A percentile compares a stretch with the other conserved stretches of the same genome.
These are phyloP conservation scores for Rhizophora mangle DNA, from an alignment of 345 rosid genomes.

Conservation along the genomic window DNA sequence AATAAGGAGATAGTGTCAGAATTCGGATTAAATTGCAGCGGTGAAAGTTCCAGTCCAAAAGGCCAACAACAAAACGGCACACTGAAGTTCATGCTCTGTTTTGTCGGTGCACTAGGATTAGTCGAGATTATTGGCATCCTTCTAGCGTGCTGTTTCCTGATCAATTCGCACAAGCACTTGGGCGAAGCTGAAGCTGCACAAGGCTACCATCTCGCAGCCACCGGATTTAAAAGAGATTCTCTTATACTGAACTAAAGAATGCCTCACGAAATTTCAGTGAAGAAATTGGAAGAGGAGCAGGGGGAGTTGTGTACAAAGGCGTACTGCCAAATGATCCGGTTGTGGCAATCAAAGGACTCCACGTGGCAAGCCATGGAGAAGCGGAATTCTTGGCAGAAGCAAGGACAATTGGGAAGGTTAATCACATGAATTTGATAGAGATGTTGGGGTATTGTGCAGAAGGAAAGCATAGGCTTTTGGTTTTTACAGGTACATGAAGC, in stretches of 20 bases:
- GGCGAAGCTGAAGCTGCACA: not conserved
- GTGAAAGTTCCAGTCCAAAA: not conserved
- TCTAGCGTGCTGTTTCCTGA: conserved; percentile 28
- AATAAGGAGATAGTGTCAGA: not conserved
- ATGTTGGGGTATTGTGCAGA: conserved; percentile 28
- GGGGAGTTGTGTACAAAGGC: conserved; percentile 26
- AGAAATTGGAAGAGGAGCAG: conserved; percentile 29
- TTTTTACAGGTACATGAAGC: conserved; percentile 2
- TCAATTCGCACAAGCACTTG: conserved; percentile 1
- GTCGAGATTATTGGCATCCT: conserved; percentile 23
- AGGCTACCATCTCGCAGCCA: conserved; percentile 11
- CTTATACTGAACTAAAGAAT: conserved; percentile 17
- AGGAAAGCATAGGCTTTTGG: conserved; percentile 24
- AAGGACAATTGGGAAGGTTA: conserved; percentile 30
- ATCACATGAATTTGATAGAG: conserved; percentile 32
- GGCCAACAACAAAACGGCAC: not conserved
- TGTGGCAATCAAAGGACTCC: conserved; percentile 24
- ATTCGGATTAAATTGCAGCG: not conserved
- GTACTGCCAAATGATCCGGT: conserved; percentile 6
- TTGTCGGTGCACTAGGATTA: conserved; percentile 24
- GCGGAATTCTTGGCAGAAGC: conserved; percentile 33
- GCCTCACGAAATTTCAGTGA: conserved; percentile 19
- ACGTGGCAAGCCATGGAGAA: conserved; percentile 23
- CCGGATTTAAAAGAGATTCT: conserved; percentile 25
- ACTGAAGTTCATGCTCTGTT: conserved; percentile 27